Conservation (phyloP, 2,329 filamentous ascomycete genomes). For the Chrysoporthe deuterocubensis region DNA sequence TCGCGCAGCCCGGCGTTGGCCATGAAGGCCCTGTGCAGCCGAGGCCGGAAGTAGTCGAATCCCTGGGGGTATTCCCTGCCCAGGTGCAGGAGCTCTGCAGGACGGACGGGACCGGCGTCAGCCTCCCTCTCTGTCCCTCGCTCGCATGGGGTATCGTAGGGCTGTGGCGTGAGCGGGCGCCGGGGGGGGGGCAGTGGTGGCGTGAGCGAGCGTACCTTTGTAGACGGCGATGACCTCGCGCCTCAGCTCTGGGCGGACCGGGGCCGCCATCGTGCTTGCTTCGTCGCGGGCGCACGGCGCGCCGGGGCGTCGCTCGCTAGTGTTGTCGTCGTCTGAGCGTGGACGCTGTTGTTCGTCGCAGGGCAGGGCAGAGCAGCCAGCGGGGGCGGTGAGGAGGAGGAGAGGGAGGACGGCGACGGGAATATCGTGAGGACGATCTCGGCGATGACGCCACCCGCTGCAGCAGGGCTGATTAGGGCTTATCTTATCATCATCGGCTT, state of each 20-base stretch:
- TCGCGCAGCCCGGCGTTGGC: slow-evolving; percentile 72
- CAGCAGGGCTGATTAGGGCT: not conserved
- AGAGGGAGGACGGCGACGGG: not conserved
- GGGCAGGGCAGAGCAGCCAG: too few species aligned
- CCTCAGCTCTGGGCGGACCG: slow-evolving; percentile 63
- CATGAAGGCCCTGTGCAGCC: slow-evolving; percentile 84
- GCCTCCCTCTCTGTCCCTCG: not conserved
- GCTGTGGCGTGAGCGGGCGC: too few species aligned
- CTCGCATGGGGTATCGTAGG: not conserved
- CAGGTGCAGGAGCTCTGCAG: slow-evolving; percentile 77
- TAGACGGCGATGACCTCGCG: slow-evolving; percentile 83
- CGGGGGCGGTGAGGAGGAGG: too few species aligned
- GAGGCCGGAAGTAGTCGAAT: slow-evolving; percentile 76
- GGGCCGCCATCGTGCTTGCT: slow-evolving; percentile 33
- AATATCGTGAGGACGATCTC: slow-evolving; percentile 17
- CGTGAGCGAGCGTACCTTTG: slow-evolving; percentile 66
- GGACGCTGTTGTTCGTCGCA: slow-evolving; percentile 2
- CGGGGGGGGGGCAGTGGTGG: not conserved
- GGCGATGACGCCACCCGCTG: slow-evolving; percentile 31
- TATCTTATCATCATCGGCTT: slow-evolving; percentile 22
- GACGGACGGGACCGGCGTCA: not conserved
- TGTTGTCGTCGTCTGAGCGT: not conserved
- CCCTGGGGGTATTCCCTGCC: slow-evolving; percentile 87
- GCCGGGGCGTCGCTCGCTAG: not conserved
- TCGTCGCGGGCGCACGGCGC: not conserved